Evolutionary conservation across 176 grass and related monocot genomes (phyloP).

Genomic region (sorghum (Sorghum bicolor)): DNA sequence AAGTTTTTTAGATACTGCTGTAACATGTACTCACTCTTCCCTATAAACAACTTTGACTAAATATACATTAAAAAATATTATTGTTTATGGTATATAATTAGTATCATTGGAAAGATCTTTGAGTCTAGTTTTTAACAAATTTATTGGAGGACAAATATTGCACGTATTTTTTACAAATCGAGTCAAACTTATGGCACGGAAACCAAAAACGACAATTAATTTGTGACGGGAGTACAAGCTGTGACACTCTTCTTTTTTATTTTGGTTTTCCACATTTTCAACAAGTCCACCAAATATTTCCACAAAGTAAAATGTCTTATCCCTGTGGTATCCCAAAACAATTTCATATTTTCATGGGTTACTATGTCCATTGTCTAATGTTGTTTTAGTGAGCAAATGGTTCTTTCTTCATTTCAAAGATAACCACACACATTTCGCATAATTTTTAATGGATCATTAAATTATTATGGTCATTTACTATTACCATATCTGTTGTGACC

Average conservation of each 20-base stretch:
- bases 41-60: no score
- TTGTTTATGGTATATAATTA: no score
- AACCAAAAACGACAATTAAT: no score
- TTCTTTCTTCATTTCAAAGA: background rate
- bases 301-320: background rate
- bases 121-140: no score
- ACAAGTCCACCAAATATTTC: background rate
- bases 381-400: background rate
- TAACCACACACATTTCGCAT: background rate
- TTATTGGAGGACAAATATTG: no score
- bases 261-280: background rate
- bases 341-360: background rate
- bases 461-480: background rate
- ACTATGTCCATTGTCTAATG: background rate
- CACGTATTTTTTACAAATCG: no score
- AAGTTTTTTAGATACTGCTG: background rate
- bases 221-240: no score
- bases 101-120: no score
- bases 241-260: background rate
- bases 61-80: no score
- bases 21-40: no score
- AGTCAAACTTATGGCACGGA: no score
- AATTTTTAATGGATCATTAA: background rate
- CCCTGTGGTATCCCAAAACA: background rate
- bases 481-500: background rate